Conservation (phyloP, 768 basidiomycete genomes). For the Erythrobasidium yunnanense region DNA sequence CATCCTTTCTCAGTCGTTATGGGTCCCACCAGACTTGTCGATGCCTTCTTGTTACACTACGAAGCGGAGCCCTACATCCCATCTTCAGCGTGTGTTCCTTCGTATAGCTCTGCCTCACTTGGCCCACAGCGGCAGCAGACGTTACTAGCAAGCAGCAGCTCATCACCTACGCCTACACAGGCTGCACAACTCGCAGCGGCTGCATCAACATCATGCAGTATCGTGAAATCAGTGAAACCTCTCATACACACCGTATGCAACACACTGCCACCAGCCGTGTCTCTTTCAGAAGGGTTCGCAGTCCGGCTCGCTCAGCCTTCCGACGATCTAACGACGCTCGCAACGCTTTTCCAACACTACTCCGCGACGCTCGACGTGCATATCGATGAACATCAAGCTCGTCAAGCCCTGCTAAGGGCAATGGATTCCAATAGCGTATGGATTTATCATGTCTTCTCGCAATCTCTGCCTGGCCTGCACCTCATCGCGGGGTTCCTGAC, state of each 20-base stretch:
- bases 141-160: no score
- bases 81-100: no score
- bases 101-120: no score
- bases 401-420: conserved; percentile 7
- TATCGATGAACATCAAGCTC: conserved; percentile 2
- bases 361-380: not conserved
- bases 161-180: no score
- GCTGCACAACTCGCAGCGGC: no score
- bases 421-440: conserved; percentile 9
- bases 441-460: conserved; percentile 18
- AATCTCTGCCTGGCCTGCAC: conserved; percentile 6
- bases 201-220: not conserved
- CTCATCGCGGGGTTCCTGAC: conserved; percentile 23
- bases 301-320: conserved; percentile 3
- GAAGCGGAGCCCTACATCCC: not conserved
- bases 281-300: conserved; percentile 10
- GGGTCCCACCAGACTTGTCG: conserved; percentile 21
- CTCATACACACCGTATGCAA: not conserved
- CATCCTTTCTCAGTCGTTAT: conserved; percentile 18
- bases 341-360: conserved; percentile 16
- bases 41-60: conserved; percentile 21
- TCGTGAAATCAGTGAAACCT: conserved; percentile 1
- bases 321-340: conserved; percentile 16
- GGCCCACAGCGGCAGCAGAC: no score
- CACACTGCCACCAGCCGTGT: conserved; percentile 8